A percentile compares a stretch with the other conserved stretches of the same genome.
phyloP scores from a whole-genome alignment of 2,329 filamentous ascomycete genomes.

The Clarireedia monteithiana region DNA sequence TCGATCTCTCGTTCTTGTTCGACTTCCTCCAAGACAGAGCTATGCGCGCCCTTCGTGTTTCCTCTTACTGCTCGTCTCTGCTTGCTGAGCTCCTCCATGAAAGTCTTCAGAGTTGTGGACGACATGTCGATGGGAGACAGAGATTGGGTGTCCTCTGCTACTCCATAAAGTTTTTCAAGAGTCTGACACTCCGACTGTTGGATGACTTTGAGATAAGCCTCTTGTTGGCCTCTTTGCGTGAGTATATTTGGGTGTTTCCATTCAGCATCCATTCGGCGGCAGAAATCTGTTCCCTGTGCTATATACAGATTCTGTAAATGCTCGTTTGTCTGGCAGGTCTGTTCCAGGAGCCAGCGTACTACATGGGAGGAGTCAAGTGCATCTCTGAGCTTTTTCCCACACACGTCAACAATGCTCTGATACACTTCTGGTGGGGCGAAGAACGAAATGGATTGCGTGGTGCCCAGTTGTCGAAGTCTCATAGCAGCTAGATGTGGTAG shows the following conservation, averaged over 20 bases:
- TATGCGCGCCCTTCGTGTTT: conserved; percentile 35
- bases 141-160: conserved; percentile 12
- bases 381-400: conserved; percentile 23
- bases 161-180: conserved; percentile 49
- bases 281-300: conserved; percentile 54
- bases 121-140: conserved; percentile 12
- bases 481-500: conserved; percentile 45
- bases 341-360: conserved; percentile 54
- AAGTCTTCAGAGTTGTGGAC: neutral
- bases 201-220: conserved; percentile 37
- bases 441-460: conserved; percentile 25
- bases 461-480: conserved; percentile 51
- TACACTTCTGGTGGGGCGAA: conserved; percentile 27
- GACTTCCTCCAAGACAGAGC: conserved; percentile 49
- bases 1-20: conserved; percentile 40
- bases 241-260: conserved; percentile 33
- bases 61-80: conserved; percentile 34
- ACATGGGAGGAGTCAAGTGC: conserved; percentile 36
- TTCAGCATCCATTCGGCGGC: conserved; percentile 44
- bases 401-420: conserved; percentile 46
- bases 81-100: conserved; percentile 29
- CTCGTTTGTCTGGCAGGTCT: conserved; percentile 53
- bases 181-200: conserved; percentile 48
- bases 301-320: conserved; percentile 51
- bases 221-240: conserved; percentile 30